A percentile compares a stretch with the other conserved stretches of the same genome.
phyloP scores from a whole-genome alignment of 1,139 yeast species.

The Scheffersomyces titani region DNA sequence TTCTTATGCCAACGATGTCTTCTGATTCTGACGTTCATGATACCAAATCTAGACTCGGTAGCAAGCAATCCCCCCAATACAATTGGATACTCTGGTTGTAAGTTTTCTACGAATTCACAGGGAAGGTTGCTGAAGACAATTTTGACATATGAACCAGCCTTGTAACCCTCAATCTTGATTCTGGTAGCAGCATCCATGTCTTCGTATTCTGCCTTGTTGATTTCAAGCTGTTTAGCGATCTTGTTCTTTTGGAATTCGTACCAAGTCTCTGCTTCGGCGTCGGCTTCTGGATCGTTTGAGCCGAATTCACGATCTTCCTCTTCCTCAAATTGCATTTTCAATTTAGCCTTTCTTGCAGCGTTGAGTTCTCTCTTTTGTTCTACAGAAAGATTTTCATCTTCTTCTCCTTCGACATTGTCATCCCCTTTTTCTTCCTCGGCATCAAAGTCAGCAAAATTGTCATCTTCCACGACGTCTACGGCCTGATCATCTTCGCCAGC shows the following conservation, averaged over 20 bases:
- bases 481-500: slow-evolving; percentile 17
- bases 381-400: slow-evolving; percentile 48
- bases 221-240: slow-evolving; percentile 93
- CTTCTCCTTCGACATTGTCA: slow-evolving; percentile 34
- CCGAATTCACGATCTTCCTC: slow-evolving; percentile 81
- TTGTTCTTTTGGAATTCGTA: slow-evolving; percentile 96
- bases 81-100: slow-evolving; percentile 82
- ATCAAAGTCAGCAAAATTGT: slow-evolving; percentile 60
- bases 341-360: slow-evolving; percentile 86
- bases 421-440: slow-evolving; percentile 48
- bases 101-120: slow-evolving; percentile 85
- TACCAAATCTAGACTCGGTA: slow-evolving; percentile 92
- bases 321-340: slow-evolving; percentile 86
- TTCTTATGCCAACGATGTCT: slow-evolving; percentile 99
- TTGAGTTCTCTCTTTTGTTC: slow-evolving; percentile 76
- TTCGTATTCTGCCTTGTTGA: slow-evolving; percentile 78
- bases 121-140: slow-evolving; percentile 83
- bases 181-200: slow-evolving; percentile 77
- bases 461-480: slow-evolving; percentile 26
- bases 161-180: slow-evolving; percentile 82
- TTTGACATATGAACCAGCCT: slow-evolving; percentile 93
- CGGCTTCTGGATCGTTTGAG: slow-evolving; percentile 74
- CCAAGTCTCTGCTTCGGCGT: slow-evolving; percentile 88
- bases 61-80: slow-evolving; percentile 88
- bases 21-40: slow-evolving; percentile 89